Conservation (phyloP, 352 stramenopile genomes). For the Phytophthora rubi region DNA sequence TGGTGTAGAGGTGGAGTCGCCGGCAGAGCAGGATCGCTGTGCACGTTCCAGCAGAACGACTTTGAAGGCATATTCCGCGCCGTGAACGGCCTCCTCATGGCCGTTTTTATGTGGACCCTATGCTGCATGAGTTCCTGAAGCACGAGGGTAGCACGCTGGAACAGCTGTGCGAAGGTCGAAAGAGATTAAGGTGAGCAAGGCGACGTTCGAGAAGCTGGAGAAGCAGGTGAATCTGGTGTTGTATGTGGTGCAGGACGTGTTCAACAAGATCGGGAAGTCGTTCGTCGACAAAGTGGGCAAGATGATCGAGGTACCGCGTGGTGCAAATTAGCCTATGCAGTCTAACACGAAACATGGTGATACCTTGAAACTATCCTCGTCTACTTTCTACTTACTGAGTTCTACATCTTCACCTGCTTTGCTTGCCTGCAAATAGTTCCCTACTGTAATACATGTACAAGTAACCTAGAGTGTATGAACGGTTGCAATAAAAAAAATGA, state of each 20-base stretch:
- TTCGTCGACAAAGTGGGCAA: conserved; percentile 35
- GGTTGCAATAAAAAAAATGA: too few species aligned
- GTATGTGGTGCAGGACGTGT: conserved; percentile 31
- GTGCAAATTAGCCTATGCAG: not conserved
- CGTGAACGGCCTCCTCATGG: conserved; percentile 28
- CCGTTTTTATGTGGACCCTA: conserved; percentile 30
- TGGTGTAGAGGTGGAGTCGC: conserved; percentile 31
- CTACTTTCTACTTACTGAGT: too few species aligned
- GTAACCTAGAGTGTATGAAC: too few species aligned
- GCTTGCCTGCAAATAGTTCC: too few species aligned
- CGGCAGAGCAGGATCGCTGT: conserved; percentile 27
- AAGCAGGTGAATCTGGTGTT: conserved; percentile 36
- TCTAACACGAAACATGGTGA: too few species aligned
- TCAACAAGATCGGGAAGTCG: conserved; percentile 27
- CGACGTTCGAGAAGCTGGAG: conserved; percentile 29
- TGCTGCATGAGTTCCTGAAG: conserved; percentile 30
- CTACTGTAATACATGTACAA: too few species aligned
- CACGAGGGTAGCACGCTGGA: conserved; percentile 31
- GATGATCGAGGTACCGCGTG: conserved; percentile 35
- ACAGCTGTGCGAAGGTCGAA: conserved; percentile 23
- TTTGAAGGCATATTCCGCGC: conserved; percentile 35
- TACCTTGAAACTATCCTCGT: too few species aligned
- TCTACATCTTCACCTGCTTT: too few species aligned
- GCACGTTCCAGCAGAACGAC: conserved; percentile 31
- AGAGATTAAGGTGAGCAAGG: conserved; percentile 30